Conservation (phyloP, 2,329 filamentous ascomycete genomes). For the Xylariales sp. region DNA sequence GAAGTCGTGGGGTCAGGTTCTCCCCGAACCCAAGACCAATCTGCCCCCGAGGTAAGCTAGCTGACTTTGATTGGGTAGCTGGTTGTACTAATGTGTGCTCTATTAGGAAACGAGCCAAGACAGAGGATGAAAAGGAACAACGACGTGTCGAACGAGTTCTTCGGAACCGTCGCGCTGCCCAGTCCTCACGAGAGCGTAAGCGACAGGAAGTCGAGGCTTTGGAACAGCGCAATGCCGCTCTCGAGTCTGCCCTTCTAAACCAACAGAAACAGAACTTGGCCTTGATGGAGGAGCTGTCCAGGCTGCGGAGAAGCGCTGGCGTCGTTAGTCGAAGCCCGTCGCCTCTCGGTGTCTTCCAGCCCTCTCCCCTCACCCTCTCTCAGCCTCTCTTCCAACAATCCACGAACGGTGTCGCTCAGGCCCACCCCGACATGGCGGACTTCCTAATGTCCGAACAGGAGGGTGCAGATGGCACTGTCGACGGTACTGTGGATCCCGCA, state of each 20-base stretch:
- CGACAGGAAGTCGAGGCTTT: slow-evolving; percentile 87
- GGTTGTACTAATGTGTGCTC: not conserved
- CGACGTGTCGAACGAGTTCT: slow-evolving; percentile 96
- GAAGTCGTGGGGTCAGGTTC: slow-evolving; percentile 98
- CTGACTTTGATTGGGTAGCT: too few species aligned
- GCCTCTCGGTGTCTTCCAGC: slow-evolving; percentile 57
- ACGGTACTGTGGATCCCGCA: slow-evolving; percentile 69
- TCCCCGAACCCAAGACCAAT: slow-evolving; percentile 96
- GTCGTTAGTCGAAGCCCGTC: slow-evolving; percentile 56
- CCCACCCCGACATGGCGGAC: slow-evolving; percentile 55
- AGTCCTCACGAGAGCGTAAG: slow-evolving; percentile 96
- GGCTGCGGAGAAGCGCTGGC: slow-evolving; percentile 59
- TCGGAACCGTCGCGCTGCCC: slow-evolving; percentile 92
- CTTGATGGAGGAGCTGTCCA: slow-evolving; percentile 62
- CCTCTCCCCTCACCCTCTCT: slow-evolving; percentile 66
- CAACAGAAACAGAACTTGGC: slow-evolving; percentile 66
- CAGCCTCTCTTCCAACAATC: slow-evolving; percentile 66
- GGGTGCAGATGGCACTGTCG: slow-evolving; percentile 67
- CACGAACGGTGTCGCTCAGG: slow-evolving; percentile 43
- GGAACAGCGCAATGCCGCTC: slow-evolving; percentile 77
- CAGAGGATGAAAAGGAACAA: slow-evolving; percentile 98
- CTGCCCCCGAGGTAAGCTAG: slow-evolving; percentile 83
- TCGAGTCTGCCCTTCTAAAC: slow-evolving; percentile 71
- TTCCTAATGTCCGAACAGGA: slow-evolving; percentile 56
- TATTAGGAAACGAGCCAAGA: slow-evolving; percentile 92